Conservation (phyloP, 768 basidiomycete genomes). For the Exsudoporus frostii region DNA sequence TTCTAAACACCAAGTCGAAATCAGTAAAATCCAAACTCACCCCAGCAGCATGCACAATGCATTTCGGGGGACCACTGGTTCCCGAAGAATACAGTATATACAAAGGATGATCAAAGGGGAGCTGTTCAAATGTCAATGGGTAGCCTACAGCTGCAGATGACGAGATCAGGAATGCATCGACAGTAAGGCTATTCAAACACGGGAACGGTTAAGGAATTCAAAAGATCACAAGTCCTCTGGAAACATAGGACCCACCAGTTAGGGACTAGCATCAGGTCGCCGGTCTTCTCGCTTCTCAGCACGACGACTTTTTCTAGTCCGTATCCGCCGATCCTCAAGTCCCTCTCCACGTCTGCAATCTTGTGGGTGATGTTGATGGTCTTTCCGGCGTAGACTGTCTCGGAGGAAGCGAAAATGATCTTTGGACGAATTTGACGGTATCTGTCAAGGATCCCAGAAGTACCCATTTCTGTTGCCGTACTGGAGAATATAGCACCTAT, state of each 20-base stretch:
- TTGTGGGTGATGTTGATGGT: slow-evolving; percentile 53
- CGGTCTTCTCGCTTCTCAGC: slow-evolving; percentile 56
- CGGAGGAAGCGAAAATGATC: slow-evolving; percentile 65
- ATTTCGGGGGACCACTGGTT: slow-evolving; percentile 83
- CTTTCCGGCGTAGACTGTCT: slow-evolving; percentile 64
- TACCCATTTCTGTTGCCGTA: slow-evolving; percentile 73
- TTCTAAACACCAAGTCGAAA: neutral
- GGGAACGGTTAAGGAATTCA: neutral
- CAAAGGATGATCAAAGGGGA: slow-evolving; percentile 75
- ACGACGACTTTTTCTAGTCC: slow-evolving; percentile 54
- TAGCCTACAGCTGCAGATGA: slow-evolving; percentile 40
- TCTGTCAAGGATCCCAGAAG: slow-evolving; percentile 53
- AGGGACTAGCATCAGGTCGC: slow-evolving; percentile 33
- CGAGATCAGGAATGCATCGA: slow-evolving; percentile 50
- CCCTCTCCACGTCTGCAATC: slow-evolving; percentile 48
- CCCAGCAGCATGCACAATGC: slow-evolving; percentile 76
- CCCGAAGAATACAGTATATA: slow-evolving; percentile 87
- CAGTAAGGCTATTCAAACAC: slow-evolving; percentile 25
- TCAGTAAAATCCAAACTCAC: slow-evolving; percentile 37
- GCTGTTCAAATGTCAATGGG: slow-evolving; percentile 61
- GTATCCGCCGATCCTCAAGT: slow-evolving; percentile 38
- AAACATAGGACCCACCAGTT: slow-evolving; percentile 18
- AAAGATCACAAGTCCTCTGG: neutral
- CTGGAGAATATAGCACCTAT: slow-evolving; percentile 68
- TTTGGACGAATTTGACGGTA: slow-evolving; percentile 73